Evolutionary conservation across 805 yeast species (phyloP), one percentile per base, ranked within the genome.

Genomic region (Blastobotrys terrestris): DNA sequence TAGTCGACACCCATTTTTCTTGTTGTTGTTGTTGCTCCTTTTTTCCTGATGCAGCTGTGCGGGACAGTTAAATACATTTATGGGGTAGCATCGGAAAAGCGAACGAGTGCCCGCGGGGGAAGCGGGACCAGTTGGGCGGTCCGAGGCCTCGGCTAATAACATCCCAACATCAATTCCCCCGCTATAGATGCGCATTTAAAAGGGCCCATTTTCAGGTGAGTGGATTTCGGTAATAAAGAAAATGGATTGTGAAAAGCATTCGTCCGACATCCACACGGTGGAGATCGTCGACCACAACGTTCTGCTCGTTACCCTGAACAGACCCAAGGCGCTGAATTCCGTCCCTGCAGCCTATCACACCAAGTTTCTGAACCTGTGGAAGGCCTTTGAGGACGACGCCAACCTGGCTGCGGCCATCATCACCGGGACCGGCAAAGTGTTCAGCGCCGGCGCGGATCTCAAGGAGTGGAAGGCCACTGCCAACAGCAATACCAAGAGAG

Each of bases 381-480:
- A 51, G 2, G 31, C n/a, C 16, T 58, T 58, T 31, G 66, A 62
- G 46, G 35, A 48, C 4, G 60, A 58, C 42, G 54, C 50, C 5
- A 21, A 39, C 14, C 47, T 61, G 31, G 48, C 55, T n/a, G 60
- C 50, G 13, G 63, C 64, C 20, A 60, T 62, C 44, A 35, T 62
- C 44, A 62, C 66, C 18, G 66, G 65, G 18, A 48, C 50, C 7
- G 66, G 66, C 22, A 54, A 49, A 26, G 55, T 62, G n/a, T 63
- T 63, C 46, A 59, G 61, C 31, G 64, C 67, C 2, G 67, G 67
- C 0, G 67, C 67, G 2, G 67, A 63, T 49, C 54, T 63, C 26
- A 59, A 57, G 51, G 63, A 53, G 31, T 56, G 59, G 58, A 19
- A 19, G 5, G 51, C 57, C 20, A 22, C 47, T 14, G 21, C 46